Evolutionary conservation across 352 stramenopile species (phyloP).

Genomic region (Phytophthora tentaculata): DNA sequence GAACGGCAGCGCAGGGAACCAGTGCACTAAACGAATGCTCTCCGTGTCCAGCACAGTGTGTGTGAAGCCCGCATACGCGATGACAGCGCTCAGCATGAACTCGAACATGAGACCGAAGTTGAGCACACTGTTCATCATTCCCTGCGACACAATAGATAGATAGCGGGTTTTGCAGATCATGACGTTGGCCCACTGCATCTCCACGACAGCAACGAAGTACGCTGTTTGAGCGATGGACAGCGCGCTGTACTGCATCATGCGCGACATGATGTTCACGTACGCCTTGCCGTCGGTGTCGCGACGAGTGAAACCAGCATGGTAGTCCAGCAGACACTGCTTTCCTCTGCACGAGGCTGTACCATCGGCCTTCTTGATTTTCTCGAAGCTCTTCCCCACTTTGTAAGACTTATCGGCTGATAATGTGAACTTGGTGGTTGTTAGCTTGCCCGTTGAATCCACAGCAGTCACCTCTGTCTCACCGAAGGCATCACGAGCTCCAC

Average conservation of each 20-base stretch:
- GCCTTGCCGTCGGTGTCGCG: conserved; percentile 33
- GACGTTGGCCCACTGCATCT: conserved; percentile 92
- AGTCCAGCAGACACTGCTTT: conserved; percentile 62
- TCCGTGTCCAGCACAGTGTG: conserved; percentile 88
- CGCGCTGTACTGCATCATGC: conserved; percentile 87
- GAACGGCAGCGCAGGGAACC: conserved; percentile 92
- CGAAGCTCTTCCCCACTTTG: conserved; percentile 55
- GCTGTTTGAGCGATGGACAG: conserved; percentile 87
- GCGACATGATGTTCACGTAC: conserved; percentile 86
- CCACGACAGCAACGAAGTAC: conserved; percentile 86
- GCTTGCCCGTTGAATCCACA: conserved; percentile 47
- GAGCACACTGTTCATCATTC: conserved; percentile 93
- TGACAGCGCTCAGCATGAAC: conserved; percentile 84
- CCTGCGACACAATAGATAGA: conserved; percentile 89
- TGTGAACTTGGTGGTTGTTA: conserved; percentile 34
- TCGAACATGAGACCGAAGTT: conserved; percentile 95
- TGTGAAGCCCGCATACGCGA: conserved; percentile 86
- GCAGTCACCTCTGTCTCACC: conserved; percentile 36
- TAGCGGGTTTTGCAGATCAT: conserved; percentile 95
- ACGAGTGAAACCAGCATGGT: conserved; percentile 55
- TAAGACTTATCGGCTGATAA: conserved; percentile 47
- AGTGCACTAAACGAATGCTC: conserved; percentile 90
- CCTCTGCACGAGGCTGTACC: conserved; percentile 43
- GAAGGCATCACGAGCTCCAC: conserved; percentile 49
- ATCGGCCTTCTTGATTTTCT: conserved; percentile 47